Percentiles rank a stretch among this genome's conserved stretches.
phyloP scores from a whole-genome alignment of 768 basidiomycete species.

The Boletales sp. region DNA sequence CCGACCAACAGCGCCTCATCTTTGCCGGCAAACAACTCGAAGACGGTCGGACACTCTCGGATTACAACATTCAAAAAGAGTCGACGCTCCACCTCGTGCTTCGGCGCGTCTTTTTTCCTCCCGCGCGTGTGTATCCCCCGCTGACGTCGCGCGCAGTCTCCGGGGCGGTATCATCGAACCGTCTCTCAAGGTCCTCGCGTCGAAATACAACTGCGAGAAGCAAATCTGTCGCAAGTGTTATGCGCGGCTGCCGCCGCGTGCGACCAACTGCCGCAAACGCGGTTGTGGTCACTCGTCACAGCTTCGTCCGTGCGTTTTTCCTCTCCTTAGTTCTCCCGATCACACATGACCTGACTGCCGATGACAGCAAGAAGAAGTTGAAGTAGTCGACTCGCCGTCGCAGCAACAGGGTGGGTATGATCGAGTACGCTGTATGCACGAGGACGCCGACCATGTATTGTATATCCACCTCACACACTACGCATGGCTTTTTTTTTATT shows the following conservation, averaged over 20 bases:
- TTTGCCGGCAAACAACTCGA: constrained; percentile 98
- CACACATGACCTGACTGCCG: not conserved
- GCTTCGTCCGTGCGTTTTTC: constrained; percentile 78
- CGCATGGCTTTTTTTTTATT: too few species aligned
- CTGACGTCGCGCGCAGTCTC: constrained; percentile 7
- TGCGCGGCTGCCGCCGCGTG: constrained; percentile 97
- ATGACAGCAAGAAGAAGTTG: constrained; percentile 86
- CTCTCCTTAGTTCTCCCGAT: not conserved
- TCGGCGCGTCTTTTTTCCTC: constrained; percentile 50
- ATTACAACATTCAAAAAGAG: constrained; percentile 99
- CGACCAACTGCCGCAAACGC: constrained; percentile 98
- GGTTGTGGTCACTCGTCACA: constrained; percentile 88
- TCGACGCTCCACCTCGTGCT: constrained; percentile 97
- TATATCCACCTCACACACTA: too few species aligned
- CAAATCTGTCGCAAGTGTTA: constrained; percentile 99
- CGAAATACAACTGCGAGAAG: constrained; percentile 99
- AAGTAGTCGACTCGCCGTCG: constrained; percentile 55
- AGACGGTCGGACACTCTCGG: constrained; percentile 92
- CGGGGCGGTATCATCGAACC: constrained; percentile 94
- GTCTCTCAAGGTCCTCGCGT: constrained; percentile 93
- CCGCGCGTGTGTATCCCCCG: not conserved
- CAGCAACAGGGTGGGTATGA: constrained; percentile 2
- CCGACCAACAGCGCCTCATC: constrained; percentile 26
- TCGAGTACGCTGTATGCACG: constrained; percentile 2
- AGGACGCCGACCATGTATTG: too few species aligned